Evolutionary conservation across 306 rosid genomes (phyloP).

Genomic region (Prunus salicina): DNA sequence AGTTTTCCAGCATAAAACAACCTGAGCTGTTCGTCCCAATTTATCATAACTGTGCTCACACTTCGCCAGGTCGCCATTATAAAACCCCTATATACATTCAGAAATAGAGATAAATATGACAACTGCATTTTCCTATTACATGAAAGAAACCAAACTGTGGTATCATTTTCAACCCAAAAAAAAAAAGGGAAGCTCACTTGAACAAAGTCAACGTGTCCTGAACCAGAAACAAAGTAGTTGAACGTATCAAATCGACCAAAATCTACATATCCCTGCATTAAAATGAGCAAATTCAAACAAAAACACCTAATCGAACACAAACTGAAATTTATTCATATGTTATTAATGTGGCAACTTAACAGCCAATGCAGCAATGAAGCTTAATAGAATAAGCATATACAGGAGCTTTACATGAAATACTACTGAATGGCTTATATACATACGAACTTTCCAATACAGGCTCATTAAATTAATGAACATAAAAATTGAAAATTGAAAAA

Average conservation of each 20-base stretch:
- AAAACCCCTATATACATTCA: slow-evolving; percentile 55
- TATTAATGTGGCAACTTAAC: not conserved
- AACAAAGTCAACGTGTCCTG: slow-evolving; percentile 63
- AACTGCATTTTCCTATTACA: not conserved
- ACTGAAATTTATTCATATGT: not conserved
- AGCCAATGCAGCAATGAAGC: not conserved
- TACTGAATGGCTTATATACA: not conserved
- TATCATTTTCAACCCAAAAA: not conserved
- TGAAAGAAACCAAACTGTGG: not conserved
- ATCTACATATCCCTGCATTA: slow-evolving; percentile 78
- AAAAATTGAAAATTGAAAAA: not conserved
- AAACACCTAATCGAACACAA: not conserved
- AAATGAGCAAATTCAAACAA: slow-evolving; percentile 23
- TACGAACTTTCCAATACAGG: not conserved
- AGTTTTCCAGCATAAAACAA: slow-evolving; percentile 31
- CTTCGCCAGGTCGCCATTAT: slow-evolving; percentile 71
- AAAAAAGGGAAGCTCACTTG: slow-evolving; percentile 55
- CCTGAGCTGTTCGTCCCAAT: slow-evolving; percentile 95
- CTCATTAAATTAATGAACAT: not conserved
- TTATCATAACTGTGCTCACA: slow-evolving; percentile 81
- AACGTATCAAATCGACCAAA: slow-evolving; percentile 74
- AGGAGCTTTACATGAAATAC: not conserved
- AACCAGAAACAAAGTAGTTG: slow-evolving; percentile 74
- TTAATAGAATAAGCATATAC: not conserved
- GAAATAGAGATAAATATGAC: slow-evolving; percentile 16